Conservation (phyloP, 2,329 filamentous ascomycete genomes). For the Trichophyton schoenleinii region DNA sequence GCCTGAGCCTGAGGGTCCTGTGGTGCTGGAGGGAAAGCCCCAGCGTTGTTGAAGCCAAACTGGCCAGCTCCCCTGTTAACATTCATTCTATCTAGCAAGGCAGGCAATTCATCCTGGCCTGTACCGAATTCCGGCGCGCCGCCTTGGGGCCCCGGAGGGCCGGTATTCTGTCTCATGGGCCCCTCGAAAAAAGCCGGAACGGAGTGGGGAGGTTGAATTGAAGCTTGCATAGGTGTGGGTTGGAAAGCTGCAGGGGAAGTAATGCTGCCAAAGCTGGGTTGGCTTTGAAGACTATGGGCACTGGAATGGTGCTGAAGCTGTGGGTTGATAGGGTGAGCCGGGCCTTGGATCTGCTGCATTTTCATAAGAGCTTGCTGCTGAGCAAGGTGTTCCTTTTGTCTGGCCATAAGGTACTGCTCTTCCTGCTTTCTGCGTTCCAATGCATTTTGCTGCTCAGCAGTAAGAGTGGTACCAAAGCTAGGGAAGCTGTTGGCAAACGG, state of each 20-base stretch:
- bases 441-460: slow-evolving; percentile 95
- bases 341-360: slow-evolving; percentile 54
- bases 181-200: slow-evolving; percentile 59
- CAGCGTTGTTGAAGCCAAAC: slow-evolving; percentile 34
- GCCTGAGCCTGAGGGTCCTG: slow-evolving; percentile 24
- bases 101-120: slow-evolving; percentile 59
- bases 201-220: slow-evolving; percentile 44
- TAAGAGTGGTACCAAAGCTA: slow-evolving; percentile 89
- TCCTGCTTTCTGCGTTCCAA: slow-evolving; percentile 93
- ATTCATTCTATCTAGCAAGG: slow-evolving; percentile 53
- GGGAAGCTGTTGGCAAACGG: slow-evolving; percentile 90
- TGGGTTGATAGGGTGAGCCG: slow-evolving; percentile 40
- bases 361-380: slow-evolving; percentile 70
- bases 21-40: slow-evolving; percentile 35
- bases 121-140: slow-evolving; percentile 39
- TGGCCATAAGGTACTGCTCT: slow-evolving; percentile 91
- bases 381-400: slow-evolving; percentile 84
- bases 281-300: slow-evolving; percentile 88
- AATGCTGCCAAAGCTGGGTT: slow-evolving; percentile 92
- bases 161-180: slow-evolving; percentile 34
- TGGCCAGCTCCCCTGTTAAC: slow-evolving; percentile 37
- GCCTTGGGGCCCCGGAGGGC: slow-evolving; percentile 24
- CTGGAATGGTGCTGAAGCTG: slow-evolving; percentile 85
- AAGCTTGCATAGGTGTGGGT: slow-evolving; percentile 46
- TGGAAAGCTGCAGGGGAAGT: slow-evolving; percentile 68